Percentiles rank a stretch among this genome's conserved stretches.
These are phyloP conservation scores for Lactarius deliciosus DNA, from an alignment of 768 basidiomycete species.

Conservation along the genomic window DNA sequence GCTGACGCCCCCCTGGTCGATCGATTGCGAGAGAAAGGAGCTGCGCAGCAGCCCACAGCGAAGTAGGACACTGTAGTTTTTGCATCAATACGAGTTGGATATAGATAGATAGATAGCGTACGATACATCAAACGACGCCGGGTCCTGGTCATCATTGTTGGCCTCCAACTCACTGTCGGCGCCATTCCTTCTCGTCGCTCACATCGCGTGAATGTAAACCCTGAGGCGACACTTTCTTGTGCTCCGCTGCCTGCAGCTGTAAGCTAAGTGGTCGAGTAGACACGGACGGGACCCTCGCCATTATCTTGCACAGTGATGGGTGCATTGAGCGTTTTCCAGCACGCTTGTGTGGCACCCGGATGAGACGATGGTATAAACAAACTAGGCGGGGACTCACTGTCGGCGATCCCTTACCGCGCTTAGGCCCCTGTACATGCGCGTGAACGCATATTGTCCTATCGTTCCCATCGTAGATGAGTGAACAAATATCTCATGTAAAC, in stretches of 20 bases:
- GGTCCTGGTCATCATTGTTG: too few species aligned
- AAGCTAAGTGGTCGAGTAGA: neutral
- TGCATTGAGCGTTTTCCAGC: neutral
- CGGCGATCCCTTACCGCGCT: neutral
- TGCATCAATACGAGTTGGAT: neutral
- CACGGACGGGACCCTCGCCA: neutral
- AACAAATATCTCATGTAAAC: neutral
- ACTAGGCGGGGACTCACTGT: slow-evolving; percentile 3
- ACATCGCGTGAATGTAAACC: neutral
- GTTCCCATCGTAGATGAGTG: neutral
- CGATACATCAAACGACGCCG: slow-evolving; percentile 3
- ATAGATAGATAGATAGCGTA: neutral
- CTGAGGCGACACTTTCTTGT: neutral
- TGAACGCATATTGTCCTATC: slow-evolving; percentile 25
- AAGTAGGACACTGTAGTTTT: slow-evolving; percentile 33
- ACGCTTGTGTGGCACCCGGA: neutral
- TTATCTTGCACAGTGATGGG: neutral
- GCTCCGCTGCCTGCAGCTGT: neutral
- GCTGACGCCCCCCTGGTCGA: slow-evolving; percentile 70
- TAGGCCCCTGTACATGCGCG: slow-evolving; percentile 18
- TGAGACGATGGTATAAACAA: neutral
- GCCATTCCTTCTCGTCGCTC: neutral
- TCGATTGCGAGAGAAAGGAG: slow-evolving; percentile 54
- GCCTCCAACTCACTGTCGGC: too few species aligned
- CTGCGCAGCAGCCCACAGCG: slow-evolving; percentile 64